phyloP scores from a whole-genome alignment of 768 basidiomycete species.

The Cystofilobasidium capitatum region DNA sequence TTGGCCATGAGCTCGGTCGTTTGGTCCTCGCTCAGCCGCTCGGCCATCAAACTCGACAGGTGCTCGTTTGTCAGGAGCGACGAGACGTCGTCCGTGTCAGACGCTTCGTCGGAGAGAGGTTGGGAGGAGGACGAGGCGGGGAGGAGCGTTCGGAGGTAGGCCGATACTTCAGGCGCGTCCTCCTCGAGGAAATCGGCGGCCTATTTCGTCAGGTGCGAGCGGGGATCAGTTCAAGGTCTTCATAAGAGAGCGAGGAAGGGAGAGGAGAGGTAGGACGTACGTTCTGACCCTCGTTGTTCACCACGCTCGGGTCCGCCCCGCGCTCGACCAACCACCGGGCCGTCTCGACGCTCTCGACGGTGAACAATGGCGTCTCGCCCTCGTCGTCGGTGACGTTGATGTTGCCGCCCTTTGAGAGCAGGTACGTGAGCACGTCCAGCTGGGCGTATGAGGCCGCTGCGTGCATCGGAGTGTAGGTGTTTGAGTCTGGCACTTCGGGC shows the following conservation, averaged over 20 bases:
- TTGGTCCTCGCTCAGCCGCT: constrained; percentile 26
- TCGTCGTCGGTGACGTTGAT: constrained; percentile 78
- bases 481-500: constrained; percentile 22
- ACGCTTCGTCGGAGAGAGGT: not conserved
- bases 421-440: constrained; percentile 61
- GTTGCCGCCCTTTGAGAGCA: constrained; percentile 72
- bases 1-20: constrained; percentile 23
- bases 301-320: constrained; percentile 56
- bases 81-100: not conserved
- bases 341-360: constrained; percentile 69
- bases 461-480: constrained; percentile 43
- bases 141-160: constrained; percentile 48
- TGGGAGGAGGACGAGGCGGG: not conserved
- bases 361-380: constrained; percentile 85
- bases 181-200: constrained; percentile 60
- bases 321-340: constrained; percentile 68
- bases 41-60: constrained; percentile 22
- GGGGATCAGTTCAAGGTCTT: too few species aligned
- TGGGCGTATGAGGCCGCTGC: constrained; percentile 91
- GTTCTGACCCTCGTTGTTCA: constrained; percentile 64
- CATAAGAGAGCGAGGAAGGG: constrained; percentile 6
- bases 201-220: too few species aligned
- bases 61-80: constrained; percentile 7
- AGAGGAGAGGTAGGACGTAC: constrained; percentile 45
- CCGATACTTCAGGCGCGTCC: constrained; percentile 61